Evolutionary conservation across 108 stramenopile genomes (phyloP).

Genomic region (Skeletonema tropicum): DNA sequence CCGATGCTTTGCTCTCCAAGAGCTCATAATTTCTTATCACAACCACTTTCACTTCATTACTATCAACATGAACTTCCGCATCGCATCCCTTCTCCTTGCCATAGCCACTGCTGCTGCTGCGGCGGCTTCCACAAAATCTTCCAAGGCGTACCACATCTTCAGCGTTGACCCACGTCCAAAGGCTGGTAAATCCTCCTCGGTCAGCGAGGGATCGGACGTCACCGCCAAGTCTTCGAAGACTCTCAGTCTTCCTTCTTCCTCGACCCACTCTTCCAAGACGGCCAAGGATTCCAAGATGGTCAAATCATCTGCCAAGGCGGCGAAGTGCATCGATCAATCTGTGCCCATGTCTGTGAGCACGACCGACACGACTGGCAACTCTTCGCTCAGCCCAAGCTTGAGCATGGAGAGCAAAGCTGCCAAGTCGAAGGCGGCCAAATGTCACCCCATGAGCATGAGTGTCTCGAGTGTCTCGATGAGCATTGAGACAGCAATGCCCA

Average conservation of each 20-base stretch:
- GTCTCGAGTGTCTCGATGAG: too few species aligned
- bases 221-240: neutral
- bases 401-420: too few species aligned
- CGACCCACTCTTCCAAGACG: neutral
- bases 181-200: neutral
- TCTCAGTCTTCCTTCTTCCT: neutral
- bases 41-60: neutral
- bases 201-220: neutral
- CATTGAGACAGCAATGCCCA: too few species aligned
- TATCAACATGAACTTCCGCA: slow-evolving; percentile 2
- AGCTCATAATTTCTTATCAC: neutral
- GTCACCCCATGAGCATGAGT: too few species aligned
- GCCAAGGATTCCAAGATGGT: neutral
- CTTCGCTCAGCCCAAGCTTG: too few species aligned
- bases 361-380: too few species aligned
- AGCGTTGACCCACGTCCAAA: too few species aligned
- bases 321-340: too few species aligned
- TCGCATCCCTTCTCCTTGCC: neutral
- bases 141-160: neutral
- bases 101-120: neutral
- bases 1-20: too few species aligned
- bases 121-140: neutral
- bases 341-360: too few species aligned
- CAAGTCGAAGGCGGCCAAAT: too few species aligned
- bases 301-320: neutral